Conservation (phyloP, 2,329 filamentous ascomycete species). For the Sclerotinia glacialis region DNA sequence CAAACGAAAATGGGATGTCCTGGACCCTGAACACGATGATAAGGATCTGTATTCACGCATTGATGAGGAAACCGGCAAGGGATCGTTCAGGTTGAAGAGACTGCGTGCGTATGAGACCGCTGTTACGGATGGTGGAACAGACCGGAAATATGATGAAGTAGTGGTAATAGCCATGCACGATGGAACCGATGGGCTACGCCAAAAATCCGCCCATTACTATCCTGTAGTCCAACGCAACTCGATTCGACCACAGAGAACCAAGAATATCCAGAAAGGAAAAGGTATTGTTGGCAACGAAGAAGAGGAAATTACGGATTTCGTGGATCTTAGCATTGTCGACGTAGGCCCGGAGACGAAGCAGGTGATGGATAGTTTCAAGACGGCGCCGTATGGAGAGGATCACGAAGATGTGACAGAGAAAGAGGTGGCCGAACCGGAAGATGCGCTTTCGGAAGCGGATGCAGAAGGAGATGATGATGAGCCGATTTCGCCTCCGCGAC, state of each 20-base stretch:
- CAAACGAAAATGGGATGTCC: slow-evolving; percentile 58
- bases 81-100: slow-evolving; percentile 60
- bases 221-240: slow-evolving; percentile 63
- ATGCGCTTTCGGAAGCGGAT: slow-evolving; percentile 13
- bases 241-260: slow-evolving; percentile 61
- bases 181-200: slow-evolving; percentile 48
- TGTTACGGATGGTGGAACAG: slow-evolving; percentile 51
- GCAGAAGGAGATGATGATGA: slow-evolving; percentile 18
- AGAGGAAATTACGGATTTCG: slow-evolving; percentile 19
- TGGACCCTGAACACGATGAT: slow-evolving; percentile 54
- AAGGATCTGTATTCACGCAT: slow-evolving; percentile 54
- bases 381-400: slow-evolving; percentile 14
- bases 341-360: slow-evolving; percentile 12
- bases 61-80: slow-evolving; percentile 43
- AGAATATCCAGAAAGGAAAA: slow-evolving; percentile 54
- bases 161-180: slow-evolving; percentile 59
- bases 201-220: slow-evolving; percentile 65
- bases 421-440: slow-evolving; percentile 2
- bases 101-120: slow-evolving; percentile 64
- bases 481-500: slow-evolving; percentile 2
- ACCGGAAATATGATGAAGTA: slow-evolving; percentile 63
- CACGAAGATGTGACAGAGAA: slow-evolving; percentile 6
- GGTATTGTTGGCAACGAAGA: slow-evolving; percentile 9
- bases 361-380: slow-evolving; percentile 6
- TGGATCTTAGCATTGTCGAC: slow-evolving; percentile 21